A percentile compares a stretch with the other conserved stretches of the same genome.
phyloP scores from a whole-genome alignment of 2,329 filamentous ascomycete genomes.

The Pezicula rhizophila region DNA sequence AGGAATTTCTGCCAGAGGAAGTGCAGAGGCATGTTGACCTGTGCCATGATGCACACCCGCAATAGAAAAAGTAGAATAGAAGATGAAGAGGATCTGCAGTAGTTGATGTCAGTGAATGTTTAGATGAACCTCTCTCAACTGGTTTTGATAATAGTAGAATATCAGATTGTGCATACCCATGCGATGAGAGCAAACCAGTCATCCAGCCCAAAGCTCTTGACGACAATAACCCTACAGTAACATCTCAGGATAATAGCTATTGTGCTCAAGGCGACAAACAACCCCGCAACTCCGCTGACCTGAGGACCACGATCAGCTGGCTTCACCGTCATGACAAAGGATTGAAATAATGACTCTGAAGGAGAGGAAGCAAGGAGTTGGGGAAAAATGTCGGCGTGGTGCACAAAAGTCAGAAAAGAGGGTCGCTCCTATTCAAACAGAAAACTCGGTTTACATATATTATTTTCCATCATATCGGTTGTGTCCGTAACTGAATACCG shows the following conservation, averaged over 20 bases:
- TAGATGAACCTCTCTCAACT: not conserved
- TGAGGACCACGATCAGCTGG: constrained; percentile 16
- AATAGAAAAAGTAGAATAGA: constrained; percentile 19
- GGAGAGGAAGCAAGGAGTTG: too few relatives aligned
- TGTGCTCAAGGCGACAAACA: constrained; percentile 31
- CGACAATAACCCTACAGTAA: constrained; percentile 18
- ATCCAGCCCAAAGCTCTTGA: constrained; percentile 23
- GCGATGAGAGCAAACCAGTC: constrained; percentile 17
- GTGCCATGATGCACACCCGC: constrained; percentile 21
- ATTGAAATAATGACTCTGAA: not conserved
- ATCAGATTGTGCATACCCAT: constrained; percentile 11
- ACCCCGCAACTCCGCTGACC: constrained; percentile 28
- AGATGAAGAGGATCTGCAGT: constrained; percentile 16
- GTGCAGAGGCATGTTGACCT: constrained; percentile 17
- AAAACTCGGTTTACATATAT: too few relatives aligned
- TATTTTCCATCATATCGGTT: too few relatives aligned
- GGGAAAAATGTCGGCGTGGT: too few relatives aligned
- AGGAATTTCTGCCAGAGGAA: constrained; percentile 18
- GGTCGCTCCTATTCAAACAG: too few relatives aligned
- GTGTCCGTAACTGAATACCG: too few relatives aligned
- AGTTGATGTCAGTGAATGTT: constrained; percentile 4
- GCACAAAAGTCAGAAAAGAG: too few relatives aligned
- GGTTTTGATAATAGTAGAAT: not conserved
- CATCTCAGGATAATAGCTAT: constrained; percentile 16
- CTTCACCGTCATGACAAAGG: constrained; percentile 1